Evolutionary conservation across 352 stramenopile genomes (phyloP), one percentile per base, ranked within the genome.

Genomic region (Globisporangium barbulae): DNA sequence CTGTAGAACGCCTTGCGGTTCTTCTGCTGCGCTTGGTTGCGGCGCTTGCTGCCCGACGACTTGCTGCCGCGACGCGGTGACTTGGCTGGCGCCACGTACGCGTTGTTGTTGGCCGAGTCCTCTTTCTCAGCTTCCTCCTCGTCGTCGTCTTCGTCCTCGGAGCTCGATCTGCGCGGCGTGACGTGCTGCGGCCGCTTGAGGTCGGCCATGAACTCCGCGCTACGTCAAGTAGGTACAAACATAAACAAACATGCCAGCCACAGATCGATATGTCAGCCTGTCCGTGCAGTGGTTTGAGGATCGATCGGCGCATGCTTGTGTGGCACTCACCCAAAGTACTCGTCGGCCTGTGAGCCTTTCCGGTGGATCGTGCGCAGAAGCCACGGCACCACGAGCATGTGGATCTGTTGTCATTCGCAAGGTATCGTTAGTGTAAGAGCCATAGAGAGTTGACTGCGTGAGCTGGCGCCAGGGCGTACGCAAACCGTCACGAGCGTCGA

Each of bases 341-440:
- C 72, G 33, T 91, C 78, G 13, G 82, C 82, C 39, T 91, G 80
- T 0, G 70, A 89, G 0, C 73, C 78, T 37, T 91, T 91, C 13
- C 79, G 75, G 25, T 91, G 78, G 35, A 91, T 78, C 17, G 82
- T 91, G 37, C 80, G 70, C 19, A 91, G 63, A 12, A 91, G 59
- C 78, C 80, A 89, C 30, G 80, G 82, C 5, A 71, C 76, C 22
- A 84, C 62, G 9, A 89, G 61, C 42, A 91, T 60, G 62, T 90
- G 82, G n/a, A 83, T 67, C 82, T 90, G 47, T 12, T 8, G 47
- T 17, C 35, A 53, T 37, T 44, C n/a, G 50, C n/a, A 30, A 13
- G 44, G 33, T 12, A 3, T 39, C 33, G 33, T 39, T 39, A 39
- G 33, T 13, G 33, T 39, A 39, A 12, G 10, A 12, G 33, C 10